Evolutionary conservation across 2,329 filamentous ascomycete species (phyloP), one percentile per base, ranked within the genome.

Genomic region (Aspergillus fumigatiaffinis): DNA sequence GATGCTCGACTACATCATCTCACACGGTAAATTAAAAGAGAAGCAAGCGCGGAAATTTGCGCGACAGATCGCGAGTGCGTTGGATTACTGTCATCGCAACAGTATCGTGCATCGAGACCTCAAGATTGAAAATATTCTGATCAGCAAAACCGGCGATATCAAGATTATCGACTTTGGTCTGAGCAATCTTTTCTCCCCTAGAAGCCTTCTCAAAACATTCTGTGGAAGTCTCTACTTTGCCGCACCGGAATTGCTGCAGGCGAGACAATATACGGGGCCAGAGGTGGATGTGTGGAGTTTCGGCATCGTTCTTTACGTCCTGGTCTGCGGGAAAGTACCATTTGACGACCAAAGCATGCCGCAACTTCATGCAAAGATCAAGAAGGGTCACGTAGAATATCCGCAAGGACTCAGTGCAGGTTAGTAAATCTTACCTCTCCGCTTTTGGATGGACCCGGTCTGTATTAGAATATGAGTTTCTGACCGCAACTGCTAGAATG

Each of bases 271-370:
- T 71, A 96, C 91, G 1, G 94, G 94, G 0, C 94, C 94, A 0
- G 94, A 99, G 72, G 94, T 99, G 28, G 94, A 99, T 70, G 85
- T 97, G 1, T 99, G 94, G 94, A 97, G 94, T 77, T 97, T 97
- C 75, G 94, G 94, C 23, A 97, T 99, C 66, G 94, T 99, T 12
- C 83, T 99, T 14, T 99, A 97, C 68, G 94, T 99, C 57, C 77
- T 99, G 60, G 94, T 97, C 3, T 97, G 94, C 71, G 94, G 94
- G 53, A 97, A 97, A 75, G 94, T 99, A 3, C 94, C 94, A 0
- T 99, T 99, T 69, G 94, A 99, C 72, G 94, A 99, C 71, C 94
- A 99, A 77, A 97, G 92, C 78, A 99, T 99, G 92, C 94, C 93
- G 38, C 92, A 96, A 62, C 80, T 99, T 51, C 94, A 99, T 76